Percentiles rank a stretch among this genome's conserved stretches.
phyloP scores from a whole-genome alignment of 208 protist genomes.

The Leishmania lainsoni region DNA sequence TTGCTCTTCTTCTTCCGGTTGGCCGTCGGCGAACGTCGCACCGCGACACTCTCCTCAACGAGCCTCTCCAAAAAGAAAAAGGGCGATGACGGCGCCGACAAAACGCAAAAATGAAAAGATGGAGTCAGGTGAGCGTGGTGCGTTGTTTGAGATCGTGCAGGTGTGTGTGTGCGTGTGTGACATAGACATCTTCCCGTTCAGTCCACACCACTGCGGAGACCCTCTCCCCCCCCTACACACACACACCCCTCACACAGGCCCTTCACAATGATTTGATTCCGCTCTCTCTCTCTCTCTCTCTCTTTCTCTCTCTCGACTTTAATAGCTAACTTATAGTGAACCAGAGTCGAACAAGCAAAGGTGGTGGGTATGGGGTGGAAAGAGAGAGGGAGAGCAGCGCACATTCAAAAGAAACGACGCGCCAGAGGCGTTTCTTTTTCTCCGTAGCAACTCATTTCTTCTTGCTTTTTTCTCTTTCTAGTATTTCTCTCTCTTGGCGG shows the following conservation, averaged over 20 bases:
- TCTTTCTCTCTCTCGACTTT: neutral
- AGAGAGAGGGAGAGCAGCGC: neutral
- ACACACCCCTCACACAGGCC: neutral
- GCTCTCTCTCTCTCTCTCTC: neutral
- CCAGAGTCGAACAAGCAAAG: neutral
- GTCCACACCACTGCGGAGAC: neutral
- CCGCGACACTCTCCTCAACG: neutral
- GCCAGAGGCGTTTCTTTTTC: neutral
- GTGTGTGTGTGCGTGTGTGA: neutral
- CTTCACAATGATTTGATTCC: neutral
- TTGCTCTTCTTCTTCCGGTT: neutral
- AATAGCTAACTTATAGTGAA: constrained; percentile 5
- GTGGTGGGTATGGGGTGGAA: too few species aligned
- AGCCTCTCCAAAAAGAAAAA: neutral
- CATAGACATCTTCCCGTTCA: neutral
- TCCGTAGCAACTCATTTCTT: neutral
- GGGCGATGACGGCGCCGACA: neutral
- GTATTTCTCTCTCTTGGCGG: neutral
- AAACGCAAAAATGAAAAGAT: neutral
- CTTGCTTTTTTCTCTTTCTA: neutral
- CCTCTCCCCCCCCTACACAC: too few species aligned
- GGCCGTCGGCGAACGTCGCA: too few species aligned
- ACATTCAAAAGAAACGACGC: neutral
- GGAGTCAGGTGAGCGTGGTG: neutral
- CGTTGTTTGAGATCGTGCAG: neutral